A percentile compares a stretch with the other conserved stretches of the same genome.
These are phyloP conservation scores for Tranzscheliella williamsii DNA, from an alignment of 1,284 basidiomycete genomes.

Conservation along the genomic window DNA sequence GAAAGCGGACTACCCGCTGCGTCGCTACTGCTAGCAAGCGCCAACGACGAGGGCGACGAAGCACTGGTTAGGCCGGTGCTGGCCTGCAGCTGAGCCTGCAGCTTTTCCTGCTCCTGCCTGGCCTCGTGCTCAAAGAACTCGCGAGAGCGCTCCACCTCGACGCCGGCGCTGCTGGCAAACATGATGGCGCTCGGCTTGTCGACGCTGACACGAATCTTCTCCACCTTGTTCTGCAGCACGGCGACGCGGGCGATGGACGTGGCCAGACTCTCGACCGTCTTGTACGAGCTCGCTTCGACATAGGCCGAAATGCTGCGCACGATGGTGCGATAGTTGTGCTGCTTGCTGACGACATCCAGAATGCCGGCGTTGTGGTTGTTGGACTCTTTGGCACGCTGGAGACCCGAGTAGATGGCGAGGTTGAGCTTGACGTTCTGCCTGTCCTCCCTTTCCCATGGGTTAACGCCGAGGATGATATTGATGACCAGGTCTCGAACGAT, in stretches of 20 bases:
- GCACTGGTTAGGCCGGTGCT: neutral
- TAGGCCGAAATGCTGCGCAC: constrained; percentile 60
- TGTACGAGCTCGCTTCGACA: constrained; percentile 66
- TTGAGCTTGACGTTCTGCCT: constrained; percentile 73
- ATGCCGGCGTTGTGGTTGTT: constrained; percentile 6
- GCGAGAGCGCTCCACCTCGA: constrained; percentile 68
- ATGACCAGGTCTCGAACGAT: constrained; percentile 67
- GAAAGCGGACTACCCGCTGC: neutral
- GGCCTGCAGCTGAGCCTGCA: constrained; percentile 3
- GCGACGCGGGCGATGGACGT: constrained; percentile 69
- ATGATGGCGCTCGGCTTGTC: constrained; percentile 78
- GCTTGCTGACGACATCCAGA: constrained; percentile 45
- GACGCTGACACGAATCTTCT: constrained; percentile 65
- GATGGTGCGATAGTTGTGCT: constrained; percentile 36
- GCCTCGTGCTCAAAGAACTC: constrained; percentile 53
- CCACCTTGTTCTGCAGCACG: constrained; percentile 39
- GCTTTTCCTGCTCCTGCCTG: constrained; percentile 9
- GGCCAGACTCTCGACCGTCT: constrained; percentile 76
- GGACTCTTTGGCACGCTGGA: constrained; percentile 18
- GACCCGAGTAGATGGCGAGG: constrained; percentile 63
- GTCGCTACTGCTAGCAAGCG: neutral
- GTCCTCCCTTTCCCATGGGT: constrained; percentile 72
- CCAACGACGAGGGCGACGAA: neutral
- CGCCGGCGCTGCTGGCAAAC: constrained; percentile 70
- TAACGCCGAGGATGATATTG: constrained; percentile 73